Evolutionary conservation across 192 early-diverging fungal species (phyloP).

Genomic region (Coemansia sp.): DNA sequence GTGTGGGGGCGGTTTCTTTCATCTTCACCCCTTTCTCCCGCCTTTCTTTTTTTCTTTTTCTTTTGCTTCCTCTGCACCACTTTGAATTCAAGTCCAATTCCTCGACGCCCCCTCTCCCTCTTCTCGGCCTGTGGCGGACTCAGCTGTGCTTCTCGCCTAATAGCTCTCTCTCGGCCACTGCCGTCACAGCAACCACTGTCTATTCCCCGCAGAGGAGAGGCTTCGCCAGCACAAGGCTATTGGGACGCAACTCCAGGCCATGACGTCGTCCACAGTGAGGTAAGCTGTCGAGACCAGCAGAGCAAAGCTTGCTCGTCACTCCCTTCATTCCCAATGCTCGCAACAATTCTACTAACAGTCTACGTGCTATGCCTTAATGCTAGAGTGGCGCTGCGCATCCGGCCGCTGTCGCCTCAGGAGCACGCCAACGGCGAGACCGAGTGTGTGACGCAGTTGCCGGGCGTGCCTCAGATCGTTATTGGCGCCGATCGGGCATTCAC

Average conservation of each 20-base stretch:
- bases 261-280: constrained; percentile 47
- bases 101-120: background rate
- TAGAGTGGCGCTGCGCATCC: constrained; percentile 55
- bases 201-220: too few species aligned
- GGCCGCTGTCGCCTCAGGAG: constrained; percentile 52
- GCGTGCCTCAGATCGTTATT: constrained; percentile 53
- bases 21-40: too few species aligned
- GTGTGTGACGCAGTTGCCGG: constrained; percentile 54
- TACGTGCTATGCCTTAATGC: background rate
- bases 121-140: background rate
- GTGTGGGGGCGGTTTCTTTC: background rate
- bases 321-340: too few species aligned
- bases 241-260: constrained; percentile 7
- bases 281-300: background rate
- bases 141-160: background rate
- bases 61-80: background rate
- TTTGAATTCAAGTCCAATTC: background rate
- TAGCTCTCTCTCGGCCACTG: background rate
- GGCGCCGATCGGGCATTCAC: constrained; percentile 58
- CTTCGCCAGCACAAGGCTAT: too few species aligned
- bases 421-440: constrained; percentile 46
- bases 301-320: too few species aligned
- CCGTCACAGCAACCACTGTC: too few species aligned
- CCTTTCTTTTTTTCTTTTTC: constrained; percentile 7
- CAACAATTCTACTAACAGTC: background rate